Conservation (phyloP, 2,329 filamentous ascomycete species). For the Arthrobotrys sinensis region DNA sequence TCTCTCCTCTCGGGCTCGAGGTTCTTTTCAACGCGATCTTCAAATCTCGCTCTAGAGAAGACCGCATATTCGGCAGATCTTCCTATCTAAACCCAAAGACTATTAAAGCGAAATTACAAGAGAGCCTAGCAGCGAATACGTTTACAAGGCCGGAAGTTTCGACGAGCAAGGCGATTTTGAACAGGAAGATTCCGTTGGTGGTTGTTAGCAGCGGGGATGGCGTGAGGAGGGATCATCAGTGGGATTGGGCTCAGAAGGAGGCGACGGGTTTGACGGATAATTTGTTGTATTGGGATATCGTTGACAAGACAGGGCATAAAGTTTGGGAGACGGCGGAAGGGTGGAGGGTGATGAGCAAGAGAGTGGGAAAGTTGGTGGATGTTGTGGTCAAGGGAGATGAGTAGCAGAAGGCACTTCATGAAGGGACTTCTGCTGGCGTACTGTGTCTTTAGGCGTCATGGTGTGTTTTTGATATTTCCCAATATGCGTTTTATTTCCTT, state of each 20-base stretch:
- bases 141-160: constrained; percentile 86
- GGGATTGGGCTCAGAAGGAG: constrained; percentile 89
- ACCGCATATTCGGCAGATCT: constrained; percentile 85
- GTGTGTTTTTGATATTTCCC: constrained; percentile 18
- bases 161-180: constrained; percentile 84
- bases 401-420: background rate
- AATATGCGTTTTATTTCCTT: background rate
- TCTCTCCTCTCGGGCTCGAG: constrained; percentile 89
- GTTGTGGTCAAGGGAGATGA: constrained; percentile 18
- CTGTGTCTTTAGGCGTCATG: constrained; percentile 1
- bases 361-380: constrained; percentile 78
- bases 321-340: constrained; percentile 86
- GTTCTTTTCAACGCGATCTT: constrained; percentile 85
- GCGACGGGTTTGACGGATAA: constrained; percentile 84
- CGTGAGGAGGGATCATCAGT: constrained; percentile 77
- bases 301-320: constrained; percentile 85
- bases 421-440: background rate
- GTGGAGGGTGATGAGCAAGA: constrained; percentile 81
- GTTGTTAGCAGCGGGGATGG: constrained; percentile 86
- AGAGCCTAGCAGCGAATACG: constrained; percentile 87
- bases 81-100: constrained; percentile 85
- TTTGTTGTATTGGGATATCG: constrained; percentile 86
- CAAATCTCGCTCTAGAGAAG: constrained; percentile 82
- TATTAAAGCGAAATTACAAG: constrained; percentile 92
- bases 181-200: constrained; percentile 80